phyloP scores from a whole-genome alignment of 495 filamentous ascomycete genomes.

The Penicillium cosmopolitanum region DNA sequence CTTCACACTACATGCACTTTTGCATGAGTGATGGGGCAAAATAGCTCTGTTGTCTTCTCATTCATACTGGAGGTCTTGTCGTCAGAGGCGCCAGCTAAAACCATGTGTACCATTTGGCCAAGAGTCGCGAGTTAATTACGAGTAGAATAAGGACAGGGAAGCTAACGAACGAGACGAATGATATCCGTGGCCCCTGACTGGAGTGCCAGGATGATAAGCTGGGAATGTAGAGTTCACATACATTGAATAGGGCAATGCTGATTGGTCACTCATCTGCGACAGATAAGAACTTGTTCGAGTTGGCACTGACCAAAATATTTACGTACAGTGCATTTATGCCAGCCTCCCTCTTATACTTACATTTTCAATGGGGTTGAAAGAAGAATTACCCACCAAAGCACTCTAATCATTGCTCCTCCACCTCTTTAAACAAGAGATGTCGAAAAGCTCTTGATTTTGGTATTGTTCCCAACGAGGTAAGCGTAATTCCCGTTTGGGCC shows the following conservation, averaged over 20 bases:
- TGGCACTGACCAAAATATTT: no score
- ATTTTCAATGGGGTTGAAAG: no score
- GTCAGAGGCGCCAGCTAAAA: neutral
- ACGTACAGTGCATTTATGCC: no score
- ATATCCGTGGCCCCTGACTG: neutral
- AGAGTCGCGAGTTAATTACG: no score
- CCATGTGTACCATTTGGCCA: no score
- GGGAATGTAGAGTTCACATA: neutral
- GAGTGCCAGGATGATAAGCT: constrained; percentile 3
- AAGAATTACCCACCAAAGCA: no score
- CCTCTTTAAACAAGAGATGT: neutral
- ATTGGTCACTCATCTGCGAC: constrained; percentile 14
- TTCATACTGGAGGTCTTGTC: neutral
- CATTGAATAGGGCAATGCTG: constrained; percentile 1
- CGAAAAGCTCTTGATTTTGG: neutral
- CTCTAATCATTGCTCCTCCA: neutral
- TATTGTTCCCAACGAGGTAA: neutral
- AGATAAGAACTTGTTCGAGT: constrained; percentile 18
- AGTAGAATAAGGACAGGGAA: neutral
- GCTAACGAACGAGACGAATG: neutral
- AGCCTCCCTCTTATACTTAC: no score
- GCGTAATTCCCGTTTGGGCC: neutral
- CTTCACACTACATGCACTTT: no score
- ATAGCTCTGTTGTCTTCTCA: no score
- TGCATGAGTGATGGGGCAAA: no score